Percentiles rank a stretch among this genome's conserved stretches.
phyloP scores from a whole-genome alignment of 768 basidiomycete genomes.

The Rhodosporidiobolus sp. region DNA sequence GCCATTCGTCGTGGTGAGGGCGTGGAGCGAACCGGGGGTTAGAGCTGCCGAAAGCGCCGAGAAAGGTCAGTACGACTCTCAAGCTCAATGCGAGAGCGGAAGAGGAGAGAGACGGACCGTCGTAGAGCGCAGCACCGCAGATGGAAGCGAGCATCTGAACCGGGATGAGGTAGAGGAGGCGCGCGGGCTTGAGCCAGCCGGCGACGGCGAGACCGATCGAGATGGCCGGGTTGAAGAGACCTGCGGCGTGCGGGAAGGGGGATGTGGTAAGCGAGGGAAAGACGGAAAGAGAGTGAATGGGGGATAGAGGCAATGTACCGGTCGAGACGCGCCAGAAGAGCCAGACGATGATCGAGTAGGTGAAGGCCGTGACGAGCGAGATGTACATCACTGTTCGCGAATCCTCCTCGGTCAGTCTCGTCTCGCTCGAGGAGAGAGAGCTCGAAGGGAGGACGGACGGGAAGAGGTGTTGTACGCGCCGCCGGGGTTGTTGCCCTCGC shows the following conservation, averaged over 20 bases:
- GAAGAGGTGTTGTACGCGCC: neutral
- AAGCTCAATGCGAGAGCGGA: no score
- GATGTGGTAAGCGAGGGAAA: neutral
- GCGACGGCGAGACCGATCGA: neutral
- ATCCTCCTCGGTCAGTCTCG: neutral
- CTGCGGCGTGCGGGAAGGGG: neutral
- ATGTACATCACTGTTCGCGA: neutral
- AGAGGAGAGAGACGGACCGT: neutral
- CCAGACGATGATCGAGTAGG: neutral
- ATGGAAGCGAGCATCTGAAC: neutral
- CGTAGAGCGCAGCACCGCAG: neutral
- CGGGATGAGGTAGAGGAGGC: constrained; percentile 3
- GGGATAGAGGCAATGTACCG: neutral
- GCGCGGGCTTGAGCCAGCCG: neutral
- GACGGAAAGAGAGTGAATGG: neutral
- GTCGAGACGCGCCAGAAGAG: neutral
- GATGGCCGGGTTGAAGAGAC: constrained; percentile 1
- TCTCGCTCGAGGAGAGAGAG: neutral
- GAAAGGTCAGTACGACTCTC: no score
- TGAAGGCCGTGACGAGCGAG: neutral
- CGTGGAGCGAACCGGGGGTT: neutral
- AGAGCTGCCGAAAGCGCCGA: no score
- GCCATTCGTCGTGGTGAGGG: neutral
- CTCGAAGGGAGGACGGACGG: neutral
- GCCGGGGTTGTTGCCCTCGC: neutral